These are phyloP conservation scores for Terfezia claveryi DNA, from an alignment of 495 filamentous ascomycete genomes.

Conservation along the genomic window DNA sequence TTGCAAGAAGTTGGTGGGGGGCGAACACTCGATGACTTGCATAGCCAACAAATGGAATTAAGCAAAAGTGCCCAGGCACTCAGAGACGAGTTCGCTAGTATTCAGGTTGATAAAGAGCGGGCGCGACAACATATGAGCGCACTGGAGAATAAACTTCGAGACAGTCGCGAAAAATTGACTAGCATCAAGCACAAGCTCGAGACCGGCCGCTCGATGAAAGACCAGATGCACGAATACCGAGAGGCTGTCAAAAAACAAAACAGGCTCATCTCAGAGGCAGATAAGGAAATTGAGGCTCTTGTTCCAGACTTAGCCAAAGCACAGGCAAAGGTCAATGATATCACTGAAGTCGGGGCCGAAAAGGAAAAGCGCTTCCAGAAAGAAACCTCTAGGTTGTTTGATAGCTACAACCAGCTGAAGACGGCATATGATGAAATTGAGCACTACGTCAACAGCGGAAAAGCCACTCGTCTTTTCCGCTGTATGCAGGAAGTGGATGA, in stretches of 20 bases:
- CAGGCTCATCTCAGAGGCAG: constrained; percentile 38
- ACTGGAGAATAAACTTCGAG: constrained; percentile 49
- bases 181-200: constrained; percentile 51
- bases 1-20: constrained; percentile 40
- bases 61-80: constrained; percentile 43
- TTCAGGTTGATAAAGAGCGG: constrained; percentile 48
- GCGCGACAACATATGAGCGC: constrained; percentile 39
- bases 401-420: constrained; percentile 54
- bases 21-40: constrained; percentile 62
- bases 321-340: constrained; percentile 50
- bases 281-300: constrained; percentile 46
- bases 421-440: constrained; percentile 55
- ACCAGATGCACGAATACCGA: constrained; percentile 50
- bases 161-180: constrained; percentile 45
- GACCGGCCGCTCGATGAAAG: constrained; percentile 43
- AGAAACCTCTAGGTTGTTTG: constrained; percentile 44
- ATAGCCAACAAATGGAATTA: constrained; percentile 43
- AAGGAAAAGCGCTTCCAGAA: constrained; percentile 54
- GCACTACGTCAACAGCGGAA: constrained; percentile 55
- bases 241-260: constrained; percentile 43
- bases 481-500: constrained; percentile 39
- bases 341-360: constrained; percentile 42
- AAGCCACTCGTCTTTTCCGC: constrained; percentile 43
- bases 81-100: constrained; percentile 37
- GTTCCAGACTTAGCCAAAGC: constrained; percentile 53